Percentiles rank a stretch among this genome's conserved stretches.
These are phyloP conservation scores for Fusarium proliferatum DNA, from an alignment of 2,329 filamentous ascomycete species.

Conservation along the genomic window DNA sequence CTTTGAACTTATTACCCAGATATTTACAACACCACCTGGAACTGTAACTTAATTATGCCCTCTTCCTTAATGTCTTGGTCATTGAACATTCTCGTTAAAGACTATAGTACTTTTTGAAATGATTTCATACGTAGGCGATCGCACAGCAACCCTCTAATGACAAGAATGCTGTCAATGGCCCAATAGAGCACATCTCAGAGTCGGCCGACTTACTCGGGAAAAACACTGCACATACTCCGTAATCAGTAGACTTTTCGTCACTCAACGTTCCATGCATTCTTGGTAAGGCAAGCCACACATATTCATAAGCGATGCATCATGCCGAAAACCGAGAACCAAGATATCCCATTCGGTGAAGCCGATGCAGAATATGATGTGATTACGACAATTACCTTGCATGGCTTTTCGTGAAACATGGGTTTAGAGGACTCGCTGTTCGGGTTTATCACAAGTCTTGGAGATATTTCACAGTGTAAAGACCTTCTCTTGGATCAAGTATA, in stretches of 20 bases:
- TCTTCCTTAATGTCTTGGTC: not conserved
- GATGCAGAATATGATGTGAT: not conserved
- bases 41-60: not conserved
- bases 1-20: not conserved
- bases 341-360: not conserved
- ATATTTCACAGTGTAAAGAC: not conserved
- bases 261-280: slow-evolving; percentile 22
- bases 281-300: slow-evolving; percentile 28
- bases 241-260: not conserved
- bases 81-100: not conserved
- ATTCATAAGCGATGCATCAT: slow-evolving; percentile 21
- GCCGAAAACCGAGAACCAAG: slow-evolving; percentile 6
- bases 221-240: not conserved
- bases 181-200: not conserved
- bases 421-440: slow-evolving; percentile 1
- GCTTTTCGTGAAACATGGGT: not conserved
- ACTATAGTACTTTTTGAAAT: not conserved
- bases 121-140: too few relatives aligned
- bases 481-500: not conserved
- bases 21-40: not conserved
- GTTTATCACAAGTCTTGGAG: not conserved
- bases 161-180: not conserved
- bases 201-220: slow-evolving; percentile 11
- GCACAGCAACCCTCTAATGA: not conserved
- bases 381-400: not conserved